These are phyloP conservation scores for Dothistroma septosporum DNA, from an alignment of 2,329 filamentous ascomycete species.

Conservation along the genomic window DNA sequence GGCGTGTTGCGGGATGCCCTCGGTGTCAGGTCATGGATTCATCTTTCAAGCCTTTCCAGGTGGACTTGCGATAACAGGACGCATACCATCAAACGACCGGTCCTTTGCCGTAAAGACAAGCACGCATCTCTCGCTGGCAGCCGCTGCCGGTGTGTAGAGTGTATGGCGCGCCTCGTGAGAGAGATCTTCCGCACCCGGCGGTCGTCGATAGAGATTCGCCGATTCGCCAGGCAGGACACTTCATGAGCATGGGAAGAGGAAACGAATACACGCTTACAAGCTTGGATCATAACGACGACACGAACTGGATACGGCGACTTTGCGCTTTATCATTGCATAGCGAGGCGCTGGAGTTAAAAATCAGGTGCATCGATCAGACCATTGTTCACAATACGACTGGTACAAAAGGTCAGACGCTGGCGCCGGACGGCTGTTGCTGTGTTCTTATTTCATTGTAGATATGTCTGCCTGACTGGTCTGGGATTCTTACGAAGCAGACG, in stretches of 20 bases:
- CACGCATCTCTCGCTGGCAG: background rate
- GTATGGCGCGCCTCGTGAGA: background rate
- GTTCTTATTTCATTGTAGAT: background rate
- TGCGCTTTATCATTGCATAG: slow-evolving; percentile 3
- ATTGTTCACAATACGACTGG: background rate
- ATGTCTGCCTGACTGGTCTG: background rate
- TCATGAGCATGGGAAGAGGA: background rate
- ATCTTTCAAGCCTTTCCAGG: slow-evolving; percentile 77
- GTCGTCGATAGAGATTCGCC: background rate
- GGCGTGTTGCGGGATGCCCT: slow-evolving; percentile 67
- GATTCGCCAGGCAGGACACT: background rate
- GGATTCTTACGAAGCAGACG: background rate
- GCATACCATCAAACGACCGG: background rate
- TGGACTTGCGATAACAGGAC: slow-evolving; percentile 64
- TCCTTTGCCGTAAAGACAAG: background rate
- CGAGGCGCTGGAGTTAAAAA: slow-evolving; percentile 9
- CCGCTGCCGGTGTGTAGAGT: background rate
- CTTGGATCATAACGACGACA: slow-evolving; percentile 4
- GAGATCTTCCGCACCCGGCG: background rate
- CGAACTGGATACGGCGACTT: background rate
- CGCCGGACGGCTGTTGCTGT: background rate
- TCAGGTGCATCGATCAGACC: background rate
- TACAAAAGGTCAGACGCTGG: background rate
- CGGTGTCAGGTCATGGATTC: slow-evolving; percentile 74
- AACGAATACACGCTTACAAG: background rate